These are phyloP conservation scores for Metschnikowia bowlesiae DNA, from an alignment of 805 yeast species.

Conservation along the genomic window DNA sequence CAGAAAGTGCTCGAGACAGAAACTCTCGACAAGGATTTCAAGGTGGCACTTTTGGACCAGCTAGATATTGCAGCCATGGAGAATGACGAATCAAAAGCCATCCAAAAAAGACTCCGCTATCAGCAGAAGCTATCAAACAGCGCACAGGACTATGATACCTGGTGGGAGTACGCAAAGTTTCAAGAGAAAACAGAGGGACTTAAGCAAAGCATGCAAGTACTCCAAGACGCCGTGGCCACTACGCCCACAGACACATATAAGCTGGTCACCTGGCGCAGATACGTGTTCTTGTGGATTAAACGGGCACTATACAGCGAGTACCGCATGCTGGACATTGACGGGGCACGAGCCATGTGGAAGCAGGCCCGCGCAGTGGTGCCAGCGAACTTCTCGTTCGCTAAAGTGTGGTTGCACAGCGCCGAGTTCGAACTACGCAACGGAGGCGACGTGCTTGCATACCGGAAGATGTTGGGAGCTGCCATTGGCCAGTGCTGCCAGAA, in stretches of 20 bases:
- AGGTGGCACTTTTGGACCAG: constrained; percentile 18
- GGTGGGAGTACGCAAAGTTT: constrained; percentile 74
- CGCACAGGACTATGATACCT: constrained; percentile 63
- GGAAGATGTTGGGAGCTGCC: constrained; percentile 68
- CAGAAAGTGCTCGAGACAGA: constrained; percentile 41
- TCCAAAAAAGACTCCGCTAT: constrained; percentile 47
- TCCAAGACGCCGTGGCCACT: constrained; percentile 41
- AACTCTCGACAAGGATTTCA: constrained; percentile 6
- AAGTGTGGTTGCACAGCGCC: constrained; percentile 68
- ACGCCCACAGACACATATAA: constrained; percentile 33
- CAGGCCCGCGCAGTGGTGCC: constrained; percentile 54
- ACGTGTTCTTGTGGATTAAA: constrained; percentile 65
- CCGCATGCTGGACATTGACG: constrained; percentile 33
- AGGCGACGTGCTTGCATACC: constrained; percentile 41
- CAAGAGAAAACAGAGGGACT: constrained; percentile 34
- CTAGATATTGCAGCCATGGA: neutral
- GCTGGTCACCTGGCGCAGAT: constrained; percentile 57
- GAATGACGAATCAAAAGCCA: neutral
- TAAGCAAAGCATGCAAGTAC: constrained; percentile 29
- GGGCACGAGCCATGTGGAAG: constrained; percentile 50
- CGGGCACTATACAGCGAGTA: constrained; percentile 62
- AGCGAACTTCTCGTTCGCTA: constrained; percentile 57
- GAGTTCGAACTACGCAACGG: constrained; percentile 69
- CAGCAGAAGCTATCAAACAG: constrained; percentile 42
- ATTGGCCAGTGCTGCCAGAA: constrained; percentile 47